A percentile compares a stretch with the other conserved stretches of the same genome.
These are phyloP conservation scores for Plectosphaerella cucumerina DNA, from an alignment of 2,329 filamentous ascomycete species.

Conservation along the genomic window DNA sequence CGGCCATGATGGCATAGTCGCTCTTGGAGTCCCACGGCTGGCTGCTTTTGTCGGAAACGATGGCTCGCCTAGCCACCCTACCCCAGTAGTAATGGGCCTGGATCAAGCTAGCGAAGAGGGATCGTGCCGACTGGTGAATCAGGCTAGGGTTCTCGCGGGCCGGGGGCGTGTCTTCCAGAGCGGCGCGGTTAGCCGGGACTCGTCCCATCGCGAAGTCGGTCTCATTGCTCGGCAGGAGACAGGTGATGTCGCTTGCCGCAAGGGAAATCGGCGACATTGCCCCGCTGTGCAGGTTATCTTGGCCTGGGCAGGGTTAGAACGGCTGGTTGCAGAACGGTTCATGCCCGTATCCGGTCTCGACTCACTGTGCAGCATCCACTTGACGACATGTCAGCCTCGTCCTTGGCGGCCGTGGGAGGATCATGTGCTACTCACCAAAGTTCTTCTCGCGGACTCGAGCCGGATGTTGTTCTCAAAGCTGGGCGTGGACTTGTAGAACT, in stretches of 20 bases:
- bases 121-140: constrained; percentile 37
- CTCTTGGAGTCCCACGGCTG: constrained; percentile 43
- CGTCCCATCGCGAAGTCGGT: constrained; percentile 43
- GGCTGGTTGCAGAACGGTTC: background rate
- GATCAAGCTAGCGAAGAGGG: constrained; percentile 51
- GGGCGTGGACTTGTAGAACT: constrained; percentile 42
- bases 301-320: constrained; percentile 23
- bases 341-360: constrained; percentile 2
- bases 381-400: background rate
- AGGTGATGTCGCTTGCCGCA: constrained; percentile 48
- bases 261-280: constrained; percentile 47
- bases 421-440: constrained; percentile 38
- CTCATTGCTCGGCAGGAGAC: constrained; percentile 49
- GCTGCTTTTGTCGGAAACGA: constrained; percentile 37
- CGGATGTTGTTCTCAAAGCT: constrained; percentile 40
- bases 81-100: constrained; percentile 54
- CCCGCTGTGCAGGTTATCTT: constrained; percentile 53
- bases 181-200: constrained; percentile 45
- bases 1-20: constrained; percentile 41
- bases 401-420: background rate
- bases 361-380: constrained; percentile 56
- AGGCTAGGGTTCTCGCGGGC: constrained; percentile 41
- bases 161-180: constrained; percentile 48
- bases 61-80: constrained; percentile 42
- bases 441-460: constrained; percentile 53